Conservation (phyloP, 2,329 filamentous ascomycete genomes). For the Passalora sequoiae region DNA sequence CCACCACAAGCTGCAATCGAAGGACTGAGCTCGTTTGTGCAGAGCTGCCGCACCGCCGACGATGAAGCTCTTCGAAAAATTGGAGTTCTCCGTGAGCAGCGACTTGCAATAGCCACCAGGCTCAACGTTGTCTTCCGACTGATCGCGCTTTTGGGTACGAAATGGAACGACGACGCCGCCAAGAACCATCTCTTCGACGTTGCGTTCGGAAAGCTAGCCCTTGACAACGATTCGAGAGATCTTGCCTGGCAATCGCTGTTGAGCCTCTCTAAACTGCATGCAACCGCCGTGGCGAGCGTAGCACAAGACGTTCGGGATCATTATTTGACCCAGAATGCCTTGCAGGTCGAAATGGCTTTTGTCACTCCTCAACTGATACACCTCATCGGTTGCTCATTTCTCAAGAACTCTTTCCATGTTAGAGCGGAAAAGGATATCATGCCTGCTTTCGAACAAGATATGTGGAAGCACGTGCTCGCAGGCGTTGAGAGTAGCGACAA, state of each 20-base stretch:
- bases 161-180: constrained; percentile 8
- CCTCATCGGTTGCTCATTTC: constrained; percentile 12
- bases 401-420: constrained; percentile 4
- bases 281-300: background rate
- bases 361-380: constrained; percentile 14
- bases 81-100: background rate
- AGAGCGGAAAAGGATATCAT: constrained; percentile 5
- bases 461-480: constrained; percentile 22
- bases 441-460: constrained; percentile 13
- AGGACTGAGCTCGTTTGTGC: constrained; percentile 37
- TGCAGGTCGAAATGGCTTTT: constrained; percentile 8
- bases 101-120: constrained; percentile 7
- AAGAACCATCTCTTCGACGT: constrained; percentile 14
- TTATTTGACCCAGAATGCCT: constrained; percentile 11
- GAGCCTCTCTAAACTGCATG: background rate
- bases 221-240: constrained; percentile 20
- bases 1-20: constrained; percentile 30
- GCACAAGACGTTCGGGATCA: background rate
- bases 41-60: constrained; percentile 26
- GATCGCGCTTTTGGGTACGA: constrained; percentile 9
- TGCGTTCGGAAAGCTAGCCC: constrained; percentile 18
- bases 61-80: too few relatives aligned
- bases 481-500: constrained; percentile 14
- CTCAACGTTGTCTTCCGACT: constrained; percentile 57
- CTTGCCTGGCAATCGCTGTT: constrained; percentile 13